Base-by-base conservation (phyloP, 1,284 basidiomycete genomes). In the Inonotus obliquus region DNA sequence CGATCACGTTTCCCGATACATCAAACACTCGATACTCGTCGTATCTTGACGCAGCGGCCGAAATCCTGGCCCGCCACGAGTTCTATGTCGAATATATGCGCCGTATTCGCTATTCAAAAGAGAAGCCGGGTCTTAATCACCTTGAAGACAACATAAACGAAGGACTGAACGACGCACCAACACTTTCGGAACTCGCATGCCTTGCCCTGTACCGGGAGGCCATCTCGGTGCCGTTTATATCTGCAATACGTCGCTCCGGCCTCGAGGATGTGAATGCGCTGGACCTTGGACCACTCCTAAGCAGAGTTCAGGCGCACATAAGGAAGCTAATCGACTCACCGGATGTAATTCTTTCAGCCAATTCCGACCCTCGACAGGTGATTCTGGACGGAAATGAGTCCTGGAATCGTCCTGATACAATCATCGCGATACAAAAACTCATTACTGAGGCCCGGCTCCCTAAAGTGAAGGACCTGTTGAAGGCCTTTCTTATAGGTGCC, bases 121-220 rank as follows among this genome's bases (percentile, higher is more conserved):
- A n/a, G n/a, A n/a, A n/a, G n/a, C n/a, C n/a, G n/a, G n/a, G n/a
- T n/a, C n/a, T n/a, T n/a, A n/a, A n/a, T n/a, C n/a, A n/a, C n/a
- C n/a, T n/a, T n/a, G n/a, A n/a, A n/a, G n/a, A n/a, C n/a, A n/a
- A n/a, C n/a, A n/a, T n/a, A n/a, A n/a, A n/a, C n/a, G n/a, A 66
- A 0, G 73, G 67, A 0, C 65, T 79, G 0, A 51, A 71, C 0
- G 70, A 73, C 57, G 49, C 45, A 17, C 57, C 69, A 7, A 77
- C 75, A 21, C 65, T 75, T 10, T 75, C 74, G 1, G 74, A 77
- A 54, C 69, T 76, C 37, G 69, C 65, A 23, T 71, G 71, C 10
- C 65, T 76, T n/a, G 63, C 67, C 2, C 59, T 76, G 2, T 75
- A 75, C 63, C 64, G 65, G 23, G 67, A 74, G 53, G 47, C 67